Evolutionary conservation across 352 stramenopile species (phyloP), one percentile per base, ranked within the genome.

Genomic region (Globisporangium middletonii): DNA sequence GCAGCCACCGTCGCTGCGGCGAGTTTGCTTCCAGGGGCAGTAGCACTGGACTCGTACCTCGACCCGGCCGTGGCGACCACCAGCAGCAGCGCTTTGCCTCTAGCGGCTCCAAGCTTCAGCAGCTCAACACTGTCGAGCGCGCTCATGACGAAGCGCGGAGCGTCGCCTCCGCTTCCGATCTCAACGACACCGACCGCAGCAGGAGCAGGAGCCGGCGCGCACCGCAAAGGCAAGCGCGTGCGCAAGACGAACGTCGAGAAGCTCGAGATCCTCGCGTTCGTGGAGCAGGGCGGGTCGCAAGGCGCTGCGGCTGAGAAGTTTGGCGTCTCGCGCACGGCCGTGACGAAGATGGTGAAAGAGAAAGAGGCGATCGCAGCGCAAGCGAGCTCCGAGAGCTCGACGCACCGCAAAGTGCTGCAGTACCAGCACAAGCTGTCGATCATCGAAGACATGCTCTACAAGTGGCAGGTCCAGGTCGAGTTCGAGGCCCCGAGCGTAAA

Each of bases 321-420:
- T 42, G 82, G 82, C 16, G 79, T 94, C 30, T 94, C 84, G 0
- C 75, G 84, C 19, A 89, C 84, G 1, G 84, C 84, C 0, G 84
- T 94, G 59, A 94, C 84, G 4, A 94, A 92, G 59, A 92, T 94
- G 78, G 79, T 94, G 23, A 94, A 94, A 60, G 84, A 94, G 59
- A 75, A 82, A 9, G 75, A 79, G 5, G 81, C 81, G 5, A 92
- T 92, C 51, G 75, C 75, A 4, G 77, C 79, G 0, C 81, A 89
- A 59, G 79, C 83, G n/a, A 64, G 75, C 6, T 79, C 80, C 2
- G 81, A 85, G 57, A 87, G 67, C 53, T 88, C 73, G 15, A 89
- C 77, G 57, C 82, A 80, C 55, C 74, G 80, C 15, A 92, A 92
- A 62, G 83, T 92, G 28, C 59, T 92, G 54, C 83, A 90, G 52